Conservation (phyloP, 768 basidiomycete species). For the Gelatoporia subvermispora region DNA sequence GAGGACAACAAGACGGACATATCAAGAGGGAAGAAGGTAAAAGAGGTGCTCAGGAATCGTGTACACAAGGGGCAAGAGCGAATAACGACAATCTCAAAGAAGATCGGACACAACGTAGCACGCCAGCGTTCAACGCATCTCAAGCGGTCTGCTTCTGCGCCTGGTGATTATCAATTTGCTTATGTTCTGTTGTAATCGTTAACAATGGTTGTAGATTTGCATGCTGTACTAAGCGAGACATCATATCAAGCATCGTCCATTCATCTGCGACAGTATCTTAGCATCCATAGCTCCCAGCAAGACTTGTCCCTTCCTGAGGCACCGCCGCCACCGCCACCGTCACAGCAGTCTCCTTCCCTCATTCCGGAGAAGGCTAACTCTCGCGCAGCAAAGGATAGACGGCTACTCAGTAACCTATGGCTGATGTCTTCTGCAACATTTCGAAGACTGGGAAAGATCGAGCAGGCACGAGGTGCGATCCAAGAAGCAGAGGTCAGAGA, state of each 20-base stretch:
- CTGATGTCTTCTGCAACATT: constrained; percentile 93
- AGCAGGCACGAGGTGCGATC: constrained; percentile 86
- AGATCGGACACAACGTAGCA: constrained; percentile 67
- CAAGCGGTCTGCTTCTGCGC: constrained; percentile 61
- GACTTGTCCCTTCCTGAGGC: constrained; percentile 24
- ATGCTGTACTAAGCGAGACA: constrained; percentile 55
- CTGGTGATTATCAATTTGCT: constrained; percentile 40
- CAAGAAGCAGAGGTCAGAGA: constrained; percentile 92
- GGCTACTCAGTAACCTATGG: constrained; percentile 85
- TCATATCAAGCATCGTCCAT: constrained; percentile 78
- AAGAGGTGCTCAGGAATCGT: constrained; percentile 67
- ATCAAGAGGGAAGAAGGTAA: constrained; percentile 66
- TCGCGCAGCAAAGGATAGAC: constrained; percentile 48
- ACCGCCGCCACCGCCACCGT: constrained; percentile 31
- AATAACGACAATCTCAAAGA: constrained; percentile 73
- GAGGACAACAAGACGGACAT: constrained; percentile 37
- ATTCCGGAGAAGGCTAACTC: constrained; percentile 22
- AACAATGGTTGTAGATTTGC: constrained; percentile 49
- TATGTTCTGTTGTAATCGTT: not conserved
- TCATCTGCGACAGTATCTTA: constrained; percentile 62
- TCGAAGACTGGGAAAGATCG: constrained; percentile 81
- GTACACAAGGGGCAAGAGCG: constrained; percentile 71
- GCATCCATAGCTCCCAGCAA: constrained; percentile 27
- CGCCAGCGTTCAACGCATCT: constrained; percentile 42
- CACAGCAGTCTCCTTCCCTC: constrained; percentile 26